Percentiles rank a stretch among this genome's conserved stretches.
phyloP scores from a whole-genome alignment of 192 early-diverging fungal species.

The Cetraspora pellucida region DNA sequence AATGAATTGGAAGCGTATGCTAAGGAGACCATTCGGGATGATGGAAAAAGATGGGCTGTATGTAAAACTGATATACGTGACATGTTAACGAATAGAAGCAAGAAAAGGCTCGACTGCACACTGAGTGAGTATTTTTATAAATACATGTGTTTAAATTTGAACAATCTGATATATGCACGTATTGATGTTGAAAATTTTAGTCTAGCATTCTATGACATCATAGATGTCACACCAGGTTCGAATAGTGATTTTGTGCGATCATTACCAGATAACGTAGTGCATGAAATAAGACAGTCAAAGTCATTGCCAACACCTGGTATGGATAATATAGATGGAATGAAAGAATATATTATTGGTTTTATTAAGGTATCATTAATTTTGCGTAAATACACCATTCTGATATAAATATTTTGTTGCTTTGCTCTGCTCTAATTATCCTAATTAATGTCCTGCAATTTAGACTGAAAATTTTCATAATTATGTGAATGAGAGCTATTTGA shows the following conservation, averaged over 20 bases:
- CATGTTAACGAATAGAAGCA: too few relatives aligned
- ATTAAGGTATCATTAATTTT: slow-evolving; percentile 8
- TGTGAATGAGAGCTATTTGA: slow-evolving; percentile 3
- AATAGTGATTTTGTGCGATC: slow-evolving; percentile 9
- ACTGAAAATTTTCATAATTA: neutral
- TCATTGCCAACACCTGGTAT: neutral
- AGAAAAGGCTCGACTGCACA: too few relatives aligned
- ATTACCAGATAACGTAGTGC: neutral
- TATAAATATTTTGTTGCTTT: slow-evolving; percentile 16
- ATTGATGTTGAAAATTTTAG: slow-evolving; percentile 21
- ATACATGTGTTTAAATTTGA: too few relatives aligned
- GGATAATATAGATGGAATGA: slow-evolving; percentile 6
- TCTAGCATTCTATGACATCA: slow-evolving; percentile 10
- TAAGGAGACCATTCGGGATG: too few relatives aligned
- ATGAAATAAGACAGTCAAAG: slow-evolving; percentile 8
- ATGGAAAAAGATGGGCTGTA: too few relatives aligned
- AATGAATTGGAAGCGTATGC: too few relatives aligned
- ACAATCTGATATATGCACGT: too few relatives aligned
- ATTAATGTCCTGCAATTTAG: slow-evolving; percentile 10
- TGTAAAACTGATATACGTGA: too few relatives aligned
- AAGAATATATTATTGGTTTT: slow-evolving; percentile 12
- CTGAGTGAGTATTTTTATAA: too few relatives aligned
- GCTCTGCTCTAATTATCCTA: neutral
- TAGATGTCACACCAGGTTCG: slow-evolving; percentile 3
- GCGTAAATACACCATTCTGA: too few relatives aligned